Percentiles rank a stretch among this genome's conserved stretches.
These are phyloP conservation scores for Calycina herbarum DNA, from an alignment of 2,329 filamentous ascomycete species.

Conservation along the genomic window DNA sequence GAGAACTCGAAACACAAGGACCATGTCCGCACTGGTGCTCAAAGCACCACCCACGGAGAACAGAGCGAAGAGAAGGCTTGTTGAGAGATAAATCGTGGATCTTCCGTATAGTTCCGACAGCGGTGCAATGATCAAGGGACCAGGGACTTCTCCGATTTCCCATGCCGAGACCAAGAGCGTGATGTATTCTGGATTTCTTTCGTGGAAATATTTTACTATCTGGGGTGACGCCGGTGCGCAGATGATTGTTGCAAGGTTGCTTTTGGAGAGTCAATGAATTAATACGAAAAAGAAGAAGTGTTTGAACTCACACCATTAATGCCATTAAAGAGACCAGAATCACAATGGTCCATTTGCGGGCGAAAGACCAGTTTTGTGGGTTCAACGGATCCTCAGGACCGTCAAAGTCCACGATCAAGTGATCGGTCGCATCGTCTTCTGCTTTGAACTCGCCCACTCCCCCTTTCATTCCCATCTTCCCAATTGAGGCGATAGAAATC, in stretches of 20 bases:
- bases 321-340: neutral
- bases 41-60: neutral
- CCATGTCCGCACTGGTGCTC: neutral
- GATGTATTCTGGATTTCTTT: neutral
- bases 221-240: neutral
- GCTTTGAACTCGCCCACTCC: neutral
- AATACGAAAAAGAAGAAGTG: neutral
- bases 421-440: neutral
- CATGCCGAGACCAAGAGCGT: neutral
- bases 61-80: neutral
- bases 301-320: neutral
- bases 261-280: neutral
- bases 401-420: neutral
- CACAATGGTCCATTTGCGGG: neutral
- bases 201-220: neutral
- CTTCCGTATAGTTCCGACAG: conserved; percentile 1
- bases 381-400: neutral
- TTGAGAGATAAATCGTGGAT: neutral
- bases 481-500: too few species aligned
- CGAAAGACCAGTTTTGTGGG: neutral
- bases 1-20: neutral
- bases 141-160: neutral
- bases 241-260: conserved; percentile 5
- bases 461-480: too few species aligned
- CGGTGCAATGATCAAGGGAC: neutral